These are phyloP conservation scores for Hebeloma cylindrosporum DNA, from an alignment of 768 basidiomycete genomes.

Conservation along the genomic window DNA sequence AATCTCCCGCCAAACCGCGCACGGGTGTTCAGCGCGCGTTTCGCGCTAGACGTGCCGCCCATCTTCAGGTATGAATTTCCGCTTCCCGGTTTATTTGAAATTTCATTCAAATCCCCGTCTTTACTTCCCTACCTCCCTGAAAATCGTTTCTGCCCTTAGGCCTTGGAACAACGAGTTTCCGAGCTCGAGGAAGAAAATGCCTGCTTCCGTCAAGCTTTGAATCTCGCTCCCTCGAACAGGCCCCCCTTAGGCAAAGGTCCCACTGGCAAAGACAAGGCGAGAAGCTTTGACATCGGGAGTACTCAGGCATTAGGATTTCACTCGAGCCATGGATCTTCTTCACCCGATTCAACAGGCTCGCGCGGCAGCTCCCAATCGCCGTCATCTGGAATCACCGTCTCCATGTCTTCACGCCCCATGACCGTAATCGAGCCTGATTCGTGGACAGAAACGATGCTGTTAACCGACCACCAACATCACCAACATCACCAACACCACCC, in stretches of 20 bases:
- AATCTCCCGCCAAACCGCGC: conserved; percentile 80
- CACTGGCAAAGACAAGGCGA: conserved; percentile 84
- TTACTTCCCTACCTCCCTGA: conserved; percentile 21
- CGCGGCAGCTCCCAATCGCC: conserved; percentile 67
- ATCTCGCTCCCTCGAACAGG: conserved; percentile 71
- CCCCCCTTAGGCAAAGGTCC: conserved; percentile 79
- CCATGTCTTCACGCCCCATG: conserved; percentile 41
- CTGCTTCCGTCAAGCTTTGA: conserved; percentile 67
- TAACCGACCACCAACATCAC: conserved; percentile 34
- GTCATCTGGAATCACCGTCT: conserved; percentile 49
- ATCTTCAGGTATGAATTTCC: conserved; percentile 64
- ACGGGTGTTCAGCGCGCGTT: conserved; percentile 86
- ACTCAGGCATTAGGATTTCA: conserved; percentile 31
- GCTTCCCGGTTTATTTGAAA: conserved; percentile 34
- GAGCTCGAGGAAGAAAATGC: conserved; percentile 86
- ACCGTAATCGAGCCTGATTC: conserved; percentile 47
- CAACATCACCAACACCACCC: conserved; percentile 33
- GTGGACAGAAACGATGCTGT: conserved; percentile 60
- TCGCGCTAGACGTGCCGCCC: conserved; percentile 84
- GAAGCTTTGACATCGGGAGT: conserved; percentile 35
- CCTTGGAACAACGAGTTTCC: conserved; percentile 75
- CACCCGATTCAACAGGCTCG: conserved; percentile 45
- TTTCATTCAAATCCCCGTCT: conserved; percentile 38
- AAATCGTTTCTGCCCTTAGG: conserved; percentile 44
- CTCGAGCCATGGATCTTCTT: conserved; percentile 45